These are phyloP conservation scores for Entomortierella lignicola DNA, from an alignment of 192 early-diverging fungal species.

Conservation along the genomic window DNA sequence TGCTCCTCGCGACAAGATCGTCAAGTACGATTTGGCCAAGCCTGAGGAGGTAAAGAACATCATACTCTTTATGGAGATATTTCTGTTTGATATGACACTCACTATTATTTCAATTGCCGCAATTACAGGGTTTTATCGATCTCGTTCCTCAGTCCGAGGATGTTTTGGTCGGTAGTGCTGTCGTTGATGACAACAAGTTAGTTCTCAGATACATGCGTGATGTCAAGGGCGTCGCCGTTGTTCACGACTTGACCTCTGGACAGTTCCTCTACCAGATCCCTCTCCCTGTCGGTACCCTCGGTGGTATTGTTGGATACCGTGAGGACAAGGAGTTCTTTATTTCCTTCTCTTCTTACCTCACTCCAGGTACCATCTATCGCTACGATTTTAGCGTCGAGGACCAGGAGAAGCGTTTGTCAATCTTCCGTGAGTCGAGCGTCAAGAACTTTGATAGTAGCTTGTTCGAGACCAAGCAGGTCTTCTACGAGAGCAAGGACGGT, in stretches of 20 bases:
- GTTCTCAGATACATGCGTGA: no score
- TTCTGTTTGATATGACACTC: no score
- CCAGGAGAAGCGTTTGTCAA: constrained; percentile 34
- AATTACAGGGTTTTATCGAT: no score
- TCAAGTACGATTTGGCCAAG: constrained; percentile 69
- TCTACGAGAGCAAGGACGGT: constrained; percentile 72
- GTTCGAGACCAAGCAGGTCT: constrained; percentile 74
- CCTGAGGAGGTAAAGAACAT: constrained; percentile 62
- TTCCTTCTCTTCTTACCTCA: constrained; percentile 64
- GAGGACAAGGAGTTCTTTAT: constrained; percentile 69
- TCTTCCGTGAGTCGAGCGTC: constrained; percentile 60
- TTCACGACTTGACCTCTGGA: no score
- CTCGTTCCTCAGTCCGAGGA: no score
- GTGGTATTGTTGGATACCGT: constrained; percentile 34
- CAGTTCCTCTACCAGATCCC: no score
- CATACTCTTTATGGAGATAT: no score
- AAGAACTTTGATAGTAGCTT: constrained; percentile 59
- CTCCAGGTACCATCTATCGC: constrained; percentile 68
- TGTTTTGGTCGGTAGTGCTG: no score
- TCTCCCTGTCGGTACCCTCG: constrained; percentile 66
- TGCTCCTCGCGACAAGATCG: constrained; percentile 70
- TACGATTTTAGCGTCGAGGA: constrained; percentile 62
- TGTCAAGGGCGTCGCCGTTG: no score
- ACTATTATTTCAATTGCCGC: no score
- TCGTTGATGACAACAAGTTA: no score